These are phyloP conservation scores for Closterium sp. DNA, from an alignment of 139 green algal genomes.

Conservation along the genomic window DNA sequence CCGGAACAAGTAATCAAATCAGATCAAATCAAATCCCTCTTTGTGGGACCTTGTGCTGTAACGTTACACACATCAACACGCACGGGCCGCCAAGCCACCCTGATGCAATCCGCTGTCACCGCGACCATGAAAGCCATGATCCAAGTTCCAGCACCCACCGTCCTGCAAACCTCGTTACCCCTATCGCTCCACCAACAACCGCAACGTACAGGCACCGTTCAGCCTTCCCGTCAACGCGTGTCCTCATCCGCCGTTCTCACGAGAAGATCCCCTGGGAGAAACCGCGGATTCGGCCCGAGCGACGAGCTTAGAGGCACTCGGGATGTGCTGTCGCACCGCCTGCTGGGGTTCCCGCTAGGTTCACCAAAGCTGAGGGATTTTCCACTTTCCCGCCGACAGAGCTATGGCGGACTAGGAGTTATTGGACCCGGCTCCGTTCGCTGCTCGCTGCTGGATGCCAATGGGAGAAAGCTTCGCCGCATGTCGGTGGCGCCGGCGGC, in stretches of 20 bases:
- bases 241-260: neutral
- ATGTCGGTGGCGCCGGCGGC: neutral
- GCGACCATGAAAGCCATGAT: neutral
- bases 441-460: neutral
- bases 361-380: neutral
- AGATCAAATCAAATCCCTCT: too few relatives aligned
- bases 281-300: neutral
- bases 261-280: neutral
- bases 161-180: neutral
- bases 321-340: neutral
- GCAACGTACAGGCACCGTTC: neutral
- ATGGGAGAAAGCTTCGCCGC: neutral
- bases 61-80: neutral
- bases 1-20: too few relatives aligned
- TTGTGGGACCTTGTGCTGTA: too few relatives aligned
- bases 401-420: neutral
- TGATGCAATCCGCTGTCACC: neutral
- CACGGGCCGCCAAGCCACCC: neutral
- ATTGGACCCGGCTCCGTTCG: neutral
- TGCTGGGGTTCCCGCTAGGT: neutral
- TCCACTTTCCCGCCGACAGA: neutral
- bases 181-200: neutral
- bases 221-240: neutral
- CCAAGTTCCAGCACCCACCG: neutral
- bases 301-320: neutral